A percentile compares a stretch with the other conserved stretches of the same genome.
Conservation (phyloP, 768 basidiomycete species). For the Auricularia cornea region DNA sequence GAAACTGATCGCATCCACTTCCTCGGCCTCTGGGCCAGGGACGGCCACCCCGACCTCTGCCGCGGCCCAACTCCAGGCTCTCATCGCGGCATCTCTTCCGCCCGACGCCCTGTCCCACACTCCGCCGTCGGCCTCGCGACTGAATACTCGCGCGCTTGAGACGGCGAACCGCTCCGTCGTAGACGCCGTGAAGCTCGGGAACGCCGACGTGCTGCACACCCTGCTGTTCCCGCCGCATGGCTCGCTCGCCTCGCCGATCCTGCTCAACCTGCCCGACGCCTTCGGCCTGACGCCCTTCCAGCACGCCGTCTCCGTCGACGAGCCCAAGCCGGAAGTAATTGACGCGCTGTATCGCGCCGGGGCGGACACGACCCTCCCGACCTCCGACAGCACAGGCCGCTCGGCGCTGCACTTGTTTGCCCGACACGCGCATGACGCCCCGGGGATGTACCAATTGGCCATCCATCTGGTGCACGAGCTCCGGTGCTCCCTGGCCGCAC, state of each 20-base stretch:
- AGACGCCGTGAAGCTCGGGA: conserved; percentile 41
- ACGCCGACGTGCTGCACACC: conserved; percentile 43
- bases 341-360: conserved; percentile 70
- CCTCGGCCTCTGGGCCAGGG: not conserved
- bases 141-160: conserved; percentile 20
- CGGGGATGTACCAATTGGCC: conserved; percentile 45
- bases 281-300: conserved; percentile 70
- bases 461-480: conserved; percentile 63
- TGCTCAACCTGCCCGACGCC: conserved; percentile 61
- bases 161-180: conserved; percentile 45
- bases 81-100: not conserved
- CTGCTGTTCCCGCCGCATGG: conserved; percentile 44
- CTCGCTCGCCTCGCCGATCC: conserved; percentile 37
- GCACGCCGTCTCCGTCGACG: conserved; percentile 48
- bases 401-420: conserved; percentile 17
- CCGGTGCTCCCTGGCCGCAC: conserved; percentile 57
- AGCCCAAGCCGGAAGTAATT: conserved; percentile 52
- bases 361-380: conserved; percentile 66
- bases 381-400: conserved; percentile 38
- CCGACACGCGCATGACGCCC: conserved; percentile 16
- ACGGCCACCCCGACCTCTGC: no score
- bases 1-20: not conserved
- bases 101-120: not conserved
- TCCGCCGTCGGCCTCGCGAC: not conserved
- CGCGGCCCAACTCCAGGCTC: not conserved